phyloP scores from a whole-genome alignment of 1,284 basidiomycete species.

The Afroboletus lepidellus region DNA sequence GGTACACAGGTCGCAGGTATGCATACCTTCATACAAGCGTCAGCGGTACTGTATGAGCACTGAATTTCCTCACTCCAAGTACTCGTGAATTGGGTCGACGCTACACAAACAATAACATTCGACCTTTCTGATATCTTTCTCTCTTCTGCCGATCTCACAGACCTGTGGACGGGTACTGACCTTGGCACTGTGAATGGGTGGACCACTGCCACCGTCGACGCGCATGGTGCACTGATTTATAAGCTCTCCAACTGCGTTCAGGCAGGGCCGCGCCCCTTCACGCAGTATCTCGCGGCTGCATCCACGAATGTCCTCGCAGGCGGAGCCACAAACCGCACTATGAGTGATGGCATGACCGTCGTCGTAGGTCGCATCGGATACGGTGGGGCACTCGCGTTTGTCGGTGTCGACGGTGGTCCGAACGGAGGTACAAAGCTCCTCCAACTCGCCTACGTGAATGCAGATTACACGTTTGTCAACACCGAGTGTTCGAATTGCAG shows the following conservation, averaged over 20 bases:
- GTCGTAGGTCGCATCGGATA: conserved; percentile 6
- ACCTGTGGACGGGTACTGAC: conserved; percentile 5
- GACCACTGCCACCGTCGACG: not conserved
- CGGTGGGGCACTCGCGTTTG: conserved; percentile 7
- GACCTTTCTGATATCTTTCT: conserved; percentile 9
- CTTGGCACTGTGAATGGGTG: not conserved
- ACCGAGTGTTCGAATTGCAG: conserved; percentile 13
- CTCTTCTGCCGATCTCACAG: conserved; percentile 4
- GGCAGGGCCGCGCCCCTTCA: not conserved
- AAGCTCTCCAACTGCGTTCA: conserved; percentile 1
- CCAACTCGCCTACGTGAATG: conserved; percentile 11
- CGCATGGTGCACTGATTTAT: conserved; percentile 9
- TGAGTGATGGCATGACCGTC: not conserved
- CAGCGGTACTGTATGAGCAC: not conserved
- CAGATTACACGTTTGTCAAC: conserved; percentile 10
- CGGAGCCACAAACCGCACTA: not conserved
- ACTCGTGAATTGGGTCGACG: conserved; percentile 9
- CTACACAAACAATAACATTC: conserved; percentile 3
- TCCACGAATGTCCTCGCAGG: conserved; percentile 5
- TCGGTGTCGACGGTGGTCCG: conserved; percentile 10
- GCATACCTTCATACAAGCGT: not conserved
- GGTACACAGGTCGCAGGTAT: conserved; percentile 47
- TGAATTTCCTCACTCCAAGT: not conserved
- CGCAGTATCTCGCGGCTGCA: conserved; percentile 6
- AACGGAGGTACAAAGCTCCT: conserved; percentile 8